phyloP scores from a whole-genome alignment of 2,329 filamentous ascomycete species.

The Talaromyces sp. region DNA sequence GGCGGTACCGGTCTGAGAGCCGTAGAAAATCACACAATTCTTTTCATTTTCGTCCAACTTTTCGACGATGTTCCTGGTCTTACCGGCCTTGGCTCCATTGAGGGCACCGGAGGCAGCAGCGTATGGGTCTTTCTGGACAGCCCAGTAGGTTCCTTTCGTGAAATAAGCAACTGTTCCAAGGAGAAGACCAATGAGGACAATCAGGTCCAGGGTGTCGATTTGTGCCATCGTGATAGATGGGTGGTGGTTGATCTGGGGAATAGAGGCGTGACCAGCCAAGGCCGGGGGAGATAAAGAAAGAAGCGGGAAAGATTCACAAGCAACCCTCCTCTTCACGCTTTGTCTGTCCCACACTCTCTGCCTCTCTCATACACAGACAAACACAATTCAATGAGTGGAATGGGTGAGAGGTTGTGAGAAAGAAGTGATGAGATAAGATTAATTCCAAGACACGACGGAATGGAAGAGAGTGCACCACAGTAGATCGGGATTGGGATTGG shows the following conservation, averaged over 20 bases:
- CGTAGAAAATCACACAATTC: constrained; percentile 98
- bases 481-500: constrained; percentile 9
- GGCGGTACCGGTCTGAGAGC: constrained; percentile 95
- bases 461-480: background rate
- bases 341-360: background rate
- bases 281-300: background rate
- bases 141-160: constrained; percentile 96
- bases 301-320: background rate
- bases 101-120: constrained; percentile 68
- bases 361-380: background rate
- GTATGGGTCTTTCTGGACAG: constrained; percentile 82
- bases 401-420: background rate
- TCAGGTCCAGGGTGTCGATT: constrained; percentile 90
- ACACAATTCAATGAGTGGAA: background rate
- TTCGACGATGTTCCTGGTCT: constrained; percentile 88
- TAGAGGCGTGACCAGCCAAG: constrained; percentile 1
- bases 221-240: constrained; percentile 69
- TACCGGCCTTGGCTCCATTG: constrained; percentile 71
- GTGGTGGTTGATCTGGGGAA: constrained; percentile 2
- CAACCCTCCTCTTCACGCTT: background rate
- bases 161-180: constrained; percentile 91
- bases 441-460: background rate
- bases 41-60: constrained; percentile 95
- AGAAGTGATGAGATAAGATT: background rate
- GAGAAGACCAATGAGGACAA: constrained; percentile 83